Evolutionary conservation across 2,329 filamentous ascomycete species (phyloP).

Genomic region (Colletotrichum shisoi): DNA sequence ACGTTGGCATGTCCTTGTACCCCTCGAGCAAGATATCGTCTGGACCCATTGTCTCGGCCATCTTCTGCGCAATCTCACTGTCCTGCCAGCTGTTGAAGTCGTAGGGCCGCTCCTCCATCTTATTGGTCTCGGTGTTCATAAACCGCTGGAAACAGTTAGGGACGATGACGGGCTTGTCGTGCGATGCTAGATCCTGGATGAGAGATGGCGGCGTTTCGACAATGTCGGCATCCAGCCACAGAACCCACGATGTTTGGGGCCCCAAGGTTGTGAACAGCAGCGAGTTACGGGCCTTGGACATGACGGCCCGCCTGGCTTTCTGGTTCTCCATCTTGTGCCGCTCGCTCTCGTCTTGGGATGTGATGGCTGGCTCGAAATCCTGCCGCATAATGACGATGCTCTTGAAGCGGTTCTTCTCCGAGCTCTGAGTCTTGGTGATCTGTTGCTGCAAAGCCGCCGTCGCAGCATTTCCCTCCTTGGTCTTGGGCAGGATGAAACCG

Average conservation of each 20-base stretch:
- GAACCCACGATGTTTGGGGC: slow-evolving; percentile 89
- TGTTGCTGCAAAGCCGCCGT: slow-evolving; percentile 83
- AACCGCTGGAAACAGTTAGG: slow-evolving; percentile 96
- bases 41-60: slow-evolving; percentile 81
- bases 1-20: slow-evolving; percentile 91
- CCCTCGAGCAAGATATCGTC: slow-evolving; percentile 95
- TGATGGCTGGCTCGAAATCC: slow-evolving; percentile 85
- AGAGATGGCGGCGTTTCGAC: slow-evolving; percentile 83
- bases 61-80: slow-evolving; percentile 76
- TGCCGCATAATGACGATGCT: slow-evolving; percentile 94
- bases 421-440: slow-evolving; percentile 85
- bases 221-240: slow-evolving; percentile 95
- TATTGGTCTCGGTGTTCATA: slow-evolving; percentile 72
- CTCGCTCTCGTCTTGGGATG: slow-evolving; percentile 84
- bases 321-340: slow-evolving; percentile 92
- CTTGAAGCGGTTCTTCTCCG: slow-evolving; percentile 83
- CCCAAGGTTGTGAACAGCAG: slow-evolving; percentile 94
- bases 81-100: slow-evolving; percentile 99
- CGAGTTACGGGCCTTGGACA: slow-evolving; percentile 93
- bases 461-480: slow-evolving; percentile 87
- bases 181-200: slow-evolving; percentile 88
- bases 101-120: slow-evolving; percentile 81
- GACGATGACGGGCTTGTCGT: slow-evolving; percentile 90
- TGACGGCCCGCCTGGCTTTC: slow-evolving; percentile 82
- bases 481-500: slow-evolving; percentile 95